Base-by-base conservation (phyloP, 495 filamentous ascomycete genomes). In the Penicillium longicatenatum region DNA sequence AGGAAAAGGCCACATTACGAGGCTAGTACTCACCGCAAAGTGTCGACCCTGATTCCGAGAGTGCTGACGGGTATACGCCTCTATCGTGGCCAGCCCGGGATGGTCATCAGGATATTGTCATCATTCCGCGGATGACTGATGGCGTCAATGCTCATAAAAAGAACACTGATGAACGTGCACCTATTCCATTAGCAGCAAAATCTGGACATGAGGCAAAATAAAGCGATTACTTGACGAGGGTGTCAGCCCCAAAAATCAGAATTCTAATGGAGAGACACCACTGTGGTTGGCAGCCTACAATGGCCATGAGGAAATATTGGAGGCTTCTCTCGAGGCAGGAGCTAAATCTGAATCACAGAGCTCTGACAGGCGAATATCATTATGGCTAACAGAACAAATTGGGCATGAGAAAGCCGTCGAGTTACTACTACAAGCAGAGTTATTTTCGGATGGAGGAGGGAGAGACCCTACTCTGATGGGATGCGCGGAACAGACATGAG, bases 61-160 rank as follows among this genome's bases (percentile, higher is more conserved):
- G 22, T 35, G 30, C 16, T 7, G 50, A 42, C 41, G 50, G 50
- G 0, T 52, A 42, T 10, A 52, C 50, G 6, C 35, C 50, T 10
- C 22, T 52, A 10, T 17, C 50, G 16, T 52, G 50, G 50, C 35
- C 50, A 2, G 50, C 50, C 14, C 50, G 19, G 10, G 43, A 22
- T 19, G 50, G 50, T 16, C 50, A 52, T 19, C 21, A 8, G 1
- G 22, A 17, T 10, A 20, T 42, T 16, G 50, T 52, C 4, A 11
- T 16, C 1, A 33, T 33, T 9, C 21, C 43, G 19, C 16, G 42
- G 3, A 33, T n/a, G 43, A n/a, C 7, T 14, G 9, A 17, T 21
- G 35, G 22, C 3, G n/a, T 52, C 1, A 10, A 29, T 11, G 8
- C 12, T 5, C n/a, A 51, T n/a, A 4, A 7, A 6, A 20, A n/a